Evolutionary conservation across 768 basidiomycete species (phyloP).

Genomic region (Auriculariales sp.): DNA sequence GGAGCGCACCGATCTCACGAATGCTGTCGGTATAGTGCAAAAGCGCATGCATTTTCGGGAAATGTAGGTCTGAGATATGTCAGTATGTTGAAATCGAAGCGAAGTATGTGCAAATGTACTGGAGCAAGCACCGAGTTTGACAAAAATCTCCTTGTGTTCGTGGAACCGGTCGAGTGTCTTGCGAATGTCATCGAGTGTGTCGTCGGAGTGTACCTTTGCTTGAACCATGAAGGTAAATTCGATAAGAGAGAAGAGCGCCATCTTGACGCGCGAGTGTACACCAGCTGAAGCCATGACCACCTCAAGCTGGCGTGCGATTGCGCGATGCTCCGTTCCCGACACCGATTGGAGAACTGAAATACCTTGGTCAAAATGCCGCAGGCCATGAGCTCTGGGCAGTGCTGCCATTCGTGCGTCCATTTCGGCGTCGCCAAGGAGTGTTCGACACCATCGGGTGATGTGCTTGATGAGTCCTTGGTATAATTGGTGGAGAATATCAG

Average conservation of each 20-base stretch:
- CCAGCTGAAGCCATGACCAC: conserved; percentile 16
- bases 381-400: conserved; percentile 7
- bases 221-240: conserved; percentile 22
- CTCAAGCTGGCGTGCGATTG: conserved; percentile 10
- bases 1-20: neutral
- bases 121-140: conserved; percentile 9
- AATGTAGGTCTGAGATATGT: conserved; percentile 6
- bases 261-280: conserved; percentile 9
- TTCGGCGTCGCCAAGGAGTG: conserved; percentile 5
- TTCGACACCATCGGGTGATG: conserved; percentile 20
- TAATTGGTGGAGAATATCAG: conserved; percentile 31
- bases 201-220: conserved; percentile 14
- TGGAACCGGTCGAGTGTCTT: conserved; percentile 16
- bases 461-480: conserved; percentile 34
- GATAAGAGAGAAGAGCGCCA: conserved; percentile 14
- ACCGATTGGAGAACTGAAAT: conserved; percentile 4
- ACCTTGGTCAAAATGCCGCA: conserved; percentile 17
- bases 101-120: neutral
- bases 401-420: conserved; percentile 9
- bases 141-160: conserved; percentile 16
- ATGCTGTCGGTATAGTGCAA: neutral
- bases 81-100: conserved; percentile 21
- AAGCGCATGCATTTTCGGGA: neutral
- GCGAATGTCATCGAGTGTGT: conserved; percentile 14
- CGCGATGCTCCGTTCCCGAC: conserved; percentile 4